Evolutionary conservation across 2,329 filamentous ascomycete genomes (phyloP).

Genomic region (Stemphylium vesicarium): DNA sequence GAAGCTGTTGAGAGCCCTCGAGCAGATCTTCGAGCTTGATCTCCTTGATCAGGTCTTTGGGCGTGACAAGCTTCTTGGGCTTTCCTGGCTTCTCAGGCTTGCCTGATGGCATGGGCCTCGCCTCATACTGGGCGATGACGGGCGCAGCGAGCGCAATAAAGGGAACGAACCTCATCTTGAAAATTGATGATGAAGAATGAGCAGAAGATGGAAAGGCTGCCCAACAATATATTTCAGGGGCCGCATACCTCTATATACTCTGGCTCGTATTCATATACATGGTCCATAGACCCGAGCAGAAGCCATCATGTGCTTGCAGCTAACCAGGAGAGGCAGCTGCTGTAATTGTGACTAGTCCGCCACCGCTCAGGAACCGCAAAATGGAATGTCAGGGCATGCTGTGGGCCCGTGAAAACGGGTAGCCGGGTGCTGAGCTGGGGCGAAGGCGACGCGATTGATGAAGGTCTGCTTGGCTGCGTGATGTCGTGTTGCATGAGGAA

Average conservation of each 20-base stretch:
- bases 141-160: slow-evolving; percentile 35
- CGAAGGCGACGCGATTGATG: slow-evolving; percentile 21
- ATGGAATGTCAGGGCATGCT: slow-evolving; percentile 8
- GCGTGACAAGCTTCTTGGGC: slow-evolving; percentile 23
- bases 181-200: slow-evolving; percentile 3
- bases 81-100: background rate
- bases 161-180: slow-evolving; percentile 40
- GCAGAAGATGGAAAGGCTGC: slow-evolving; percentile 17
- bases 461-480: slow-evolving; percentile 28
- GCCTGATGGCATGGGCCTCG: slow-evolving; percentile 12
- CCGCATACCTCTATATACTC: slow-evolving; percentile 27
- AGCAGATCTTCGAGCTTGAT: slow-evolving; percentile 42
- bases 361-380: slow-evolving; percentile 25
- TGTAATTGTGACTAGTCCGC: slow-evolving; percentile 1
- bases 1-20: slow-evolving; percentile 41
- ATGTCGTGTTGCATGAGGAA: slow-evolving; percentile 30
- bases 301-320: slow-evolving; percentile 7
- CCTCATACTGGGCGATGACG: slow-evolving; percentile 21
- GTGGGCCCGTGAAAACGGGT: slow-evolving; percentile 13
- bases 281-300: slow-evolving; percentile 1
- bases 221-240: background rate
- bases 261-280: slow-evolving; percentile 12
- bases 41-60: slow-evolving; percentile 33
- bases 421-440: slow-evolving; percentile 19
- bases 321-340: slow-evolving; percentile 36